Evolutionary conservation across 495 filamentous ascomycete species (phyloP).

Genomic region (Penicillium mononematosum): DNA sequence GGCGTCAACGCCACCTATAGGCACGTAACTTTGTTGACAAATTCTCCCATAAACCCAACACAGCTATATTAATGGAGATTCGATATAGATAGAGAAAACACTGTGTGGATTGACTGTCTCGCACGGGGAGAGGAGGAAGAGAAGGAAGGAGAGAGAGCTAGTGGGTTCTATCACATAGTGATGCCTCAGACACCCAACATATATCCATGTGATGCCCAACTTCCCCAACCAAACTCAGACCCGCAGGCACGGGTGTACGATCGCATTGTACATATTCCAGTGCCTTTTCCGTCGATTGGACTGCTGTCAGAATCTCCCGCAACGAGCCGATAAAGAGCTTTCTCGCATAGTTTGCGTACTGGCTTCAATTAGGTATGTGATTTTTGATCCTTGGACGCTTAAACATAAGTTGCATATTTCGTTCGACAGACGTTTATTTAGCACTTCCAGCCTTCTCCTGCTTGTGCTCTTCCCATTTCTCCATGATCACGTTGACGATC

Average conservation of each 20-base stretch:
- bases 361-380: neutral
- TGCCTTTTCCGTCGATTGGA: neutral
- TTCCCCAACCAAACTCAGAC: neutral
- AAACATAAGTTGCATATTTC: neutral
- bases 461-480: constrained; percentile 23
- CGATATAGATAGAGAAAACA: too few species aligned
- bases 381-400: neutral
- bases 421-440: neutral
- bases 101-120: too few species aligned
- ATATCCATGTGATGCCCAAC: neutral
- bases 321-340: neutral
- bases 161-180: too few species aligned
- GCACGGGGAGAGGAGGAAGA: too few species aligned
- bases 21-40: neutral
- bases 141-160: too few species aligned
- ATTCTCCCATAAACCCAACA: neutral
- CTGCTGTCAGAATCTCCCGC: neutral
- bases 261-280: neutral
- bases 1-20: neutral
- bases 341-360: too few species aligned
- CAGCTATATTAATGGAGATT: too few species aligned
- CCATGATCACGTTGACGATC: constrained; percentile 66
- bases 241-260: neutral
- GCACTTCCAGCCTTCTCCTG: constrained; percentile 3
- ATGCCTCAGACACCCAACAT: too few species aligned